phyloP scores from a whole-genome alignment of 331 rosid genomes.

The Prunus yedoensis region DNA sequence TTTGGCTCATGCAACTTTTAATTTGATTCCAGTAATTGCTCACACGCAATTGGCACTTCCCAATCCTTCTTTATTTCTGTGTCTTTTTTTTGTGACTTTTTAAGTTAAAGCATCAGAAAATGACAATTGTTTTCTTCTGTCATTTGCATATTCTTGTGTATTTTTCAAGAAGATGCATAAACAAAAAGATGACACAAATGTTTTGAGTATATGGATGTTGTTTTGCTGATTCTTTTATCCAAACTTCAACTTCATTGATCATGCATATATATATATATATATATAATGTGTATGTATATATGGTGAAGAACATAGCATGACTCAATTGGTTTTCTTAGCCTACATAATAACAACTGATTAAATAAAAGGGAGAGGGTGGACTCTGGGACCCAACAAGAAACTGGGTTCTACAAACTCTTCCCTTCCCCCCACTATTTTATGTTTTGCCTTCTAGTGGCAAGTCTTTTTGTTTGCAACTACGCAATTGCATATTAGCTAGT shows the following conservation, averaged over 20 bases:
- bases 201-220: background rate
- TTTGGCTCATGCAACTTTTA: conserved; percentile 4
- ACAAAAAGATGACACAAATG: background rate
- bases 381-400: conserved; percentile 12
- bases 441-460: conserved; percentile 18
- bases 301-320: background rate
- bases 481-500: conserved; percentile 1
- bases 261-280: background rate
- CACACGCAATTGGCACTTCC: conserved; percentile 33
- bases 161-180: background rate
- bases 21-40: conserved; percentile 22
- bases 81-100: background rate
- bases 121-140: background rate
- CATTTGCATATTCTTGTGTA: background rate
- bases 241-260: background rate
- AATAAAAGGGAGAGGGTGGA: conserved; percentile 1
- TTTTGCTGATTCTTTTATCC: background rate
- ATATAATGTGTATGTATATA: no score
- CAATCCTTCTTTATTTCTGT: background rate
- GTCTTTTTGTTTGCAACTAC: conserved; percentile 3
- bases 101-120: conserved; percentile 13
- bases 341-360: background rate
- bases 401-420: background rate
- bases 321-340: background rate
- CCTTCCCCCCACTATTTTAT: background rate